phyloP scores from a whole-genome alignment of 257 asterid species.

The Gentiana macrophylla region DNA sequence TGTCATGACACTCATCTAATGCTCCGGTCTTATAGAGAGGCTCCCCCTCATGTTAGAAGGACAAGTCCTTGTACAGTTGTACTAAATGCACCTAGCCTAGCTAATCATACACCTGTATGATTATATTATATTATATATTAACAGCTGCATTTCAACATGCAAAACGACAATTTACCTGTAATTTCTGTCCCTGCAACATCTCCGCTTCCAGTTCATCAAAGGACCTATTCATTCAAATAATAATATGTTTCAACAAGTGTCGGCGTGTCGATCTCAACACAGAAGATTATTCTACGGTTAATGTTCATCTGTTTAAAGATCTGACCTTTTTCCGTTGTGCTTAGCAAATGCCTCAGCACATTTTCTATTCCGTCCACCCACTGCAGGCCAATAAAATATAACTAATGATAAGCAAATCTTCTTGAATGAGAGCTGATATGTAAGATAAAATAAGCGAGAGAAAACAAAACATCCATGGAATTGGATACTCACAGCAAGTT shows the following conservation, averaged over 20 bases:
- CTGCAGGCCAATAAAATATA: conserved; percentile 23
- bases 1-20: too few relatives aligned
- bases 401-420: background rate
- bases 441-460: background rate
- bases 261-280: background rate
- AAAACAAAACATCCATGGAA: background rate
- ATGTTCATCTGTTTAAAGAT: background rate
- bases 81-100: too few relatives aligned
- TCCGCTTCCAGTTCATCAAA: conserved; percentile 90
- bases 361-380: conserved; percentile 90
- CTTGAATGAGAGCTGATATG: too few relatives aligned
- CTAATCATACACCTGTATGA: too few relatives aligned
- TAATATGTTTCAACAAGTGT: conserved; percentile 1
- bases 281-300: background rate
- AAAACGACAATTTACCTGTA: conserved; percentile 39
- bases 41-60: too few relatives aligned
- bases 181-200: conserved; percentile 87
- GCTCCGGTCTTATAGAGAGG: too few relatives aligned
- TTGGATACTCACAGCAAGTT: conserved; percentile 66
- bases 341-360: conserved; percentile 92
- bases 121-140: too few relatives aligned
- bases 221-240: conserved; percentile 21
- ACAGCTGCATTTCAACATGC: too few relatives aligned
- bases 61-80: too few relatives aligned
- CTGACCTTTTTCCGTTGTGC: conserved; percentile 63